A percentile compares a stretch with the other conserved stretches of the same genome.
These are phyloP conservation scores for Glaciozyma antarctica DNA, from an alignment of 768 basidiomycete genomes.

Conservation along the genomic window DNA sequence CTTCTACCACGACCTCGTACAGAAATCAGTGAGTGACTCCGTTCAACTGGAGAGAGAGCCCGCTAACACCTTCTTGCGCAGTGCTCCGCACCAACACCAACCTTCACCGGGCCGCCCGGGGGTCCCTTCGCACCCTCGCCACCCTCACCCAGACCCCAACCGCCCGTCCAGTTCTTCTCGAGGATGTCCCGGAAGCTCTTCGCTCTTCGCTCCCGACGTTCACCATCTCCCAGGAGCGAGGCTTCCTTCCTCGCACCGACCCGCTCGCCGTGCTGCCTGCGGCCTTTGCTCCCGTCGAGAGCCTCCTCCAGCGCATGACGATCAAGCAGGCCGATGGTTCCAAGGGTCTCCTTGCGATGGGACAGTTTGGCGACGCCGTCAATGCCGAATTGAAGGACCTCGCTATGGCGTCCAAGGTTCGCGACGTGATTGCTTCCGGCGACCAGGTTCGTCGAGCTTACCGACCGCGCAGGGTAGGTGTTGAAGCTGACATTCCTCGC, in stretches of 20 bases:
- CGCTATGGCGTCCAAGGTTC: constrained; percentile 32
- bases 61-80: too few species aligned
- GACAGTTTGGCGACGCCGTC: constrained; percentile 37
- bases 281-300: constrained; percentile 36
- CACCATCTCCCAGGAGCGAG: not conserved
- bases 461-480: too few species aligned
- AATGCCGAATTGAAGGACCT: constrained; percentile 35
- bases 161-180: not conserved
- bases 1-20: too few species aligned
- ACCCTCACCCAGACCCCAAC: not conserved
- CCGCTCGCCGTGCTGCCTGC: constrained; percentile 36
- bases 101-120: too few species aligned
- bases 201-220: not conserved
- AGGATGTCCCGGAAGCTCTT: not conserved
- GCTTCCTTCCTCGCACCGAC: constrained; percentile 25
- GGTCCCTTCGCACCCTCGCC: too few species aligned
- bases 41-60: too few species aligned
- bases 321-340: constrained; percentile 37
- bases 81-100: too few species aligned
- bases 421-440: constrained; percentile 22
- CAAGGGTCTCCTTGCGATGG: constrained; percentile 37
- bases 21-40: too few species aligned
- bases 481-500: too few species aligned
- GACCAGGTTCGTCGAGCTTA: constrained; percentile 8
- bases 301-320: constrained; percentile 38